phyloP scores from a whole-genome alignment of 345 rosid genomes.

The Xanthoceras sorbifolium region DNA sequence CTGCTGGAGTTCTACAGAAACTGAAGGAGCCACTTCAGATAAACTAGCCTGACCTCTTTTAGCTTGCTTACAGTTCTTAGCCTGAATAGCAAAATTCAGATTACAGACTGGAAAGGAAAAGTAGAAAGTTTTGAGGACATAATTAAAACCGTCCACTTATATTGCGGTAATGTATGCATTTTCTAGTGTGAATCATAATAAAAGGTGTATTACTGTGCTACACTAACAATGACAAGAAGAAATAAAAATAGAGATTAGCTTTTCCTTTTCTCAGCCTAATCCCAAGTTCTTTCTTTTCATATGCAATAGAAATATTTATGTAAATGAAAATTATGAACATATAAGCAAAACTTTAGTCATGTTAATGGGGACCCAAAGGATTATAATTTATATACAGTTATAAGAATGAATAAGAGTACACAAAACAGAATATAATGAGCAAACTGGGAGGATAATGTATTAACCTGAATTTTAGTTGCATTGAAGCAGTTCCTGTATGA shows the following conservation, averaged over 20 bases:
- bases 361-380: not conserved
- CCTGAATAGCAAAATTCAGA: constrained; percentile 39
- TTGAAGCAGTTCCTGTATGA: constrained; percentile 51
- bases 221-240: not conserved
- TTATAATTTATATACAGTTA: not conserved
- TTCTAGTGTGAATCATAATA: not conserved
- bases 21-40: constrained; percentile 47
- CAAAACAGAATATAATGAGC: not conserved
- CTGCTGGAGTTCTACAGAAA: constrained; percentile 23
- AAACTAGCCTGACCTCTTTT: constrained; percentile 40
- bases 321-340: not conserved
- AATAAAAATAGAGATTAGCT: not conserved
- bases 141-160: constrained; percentile 1
- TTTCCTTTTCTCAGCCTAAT: not conserved
- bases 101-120: not conserved
- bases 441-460: constrained; percentile 14
- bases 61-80: constrained; percentile 46
- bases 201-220: not conserved
- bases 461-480: constrained; percentile 60
- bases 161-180: not conserved
- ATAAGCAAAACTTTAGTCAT: not conserved
- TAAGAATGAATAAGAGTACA: not conserved
- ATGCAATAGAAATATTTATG: not conserved
- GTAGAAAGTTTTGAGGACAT: not conserved
- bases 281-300: not conserved